A percentile compares a stretch with the other conserved stretches of the same genome.
Conservation (phyloP, 495 filamentous ascomycete species). For the Massariosphaeria phaeospora region DNA sequence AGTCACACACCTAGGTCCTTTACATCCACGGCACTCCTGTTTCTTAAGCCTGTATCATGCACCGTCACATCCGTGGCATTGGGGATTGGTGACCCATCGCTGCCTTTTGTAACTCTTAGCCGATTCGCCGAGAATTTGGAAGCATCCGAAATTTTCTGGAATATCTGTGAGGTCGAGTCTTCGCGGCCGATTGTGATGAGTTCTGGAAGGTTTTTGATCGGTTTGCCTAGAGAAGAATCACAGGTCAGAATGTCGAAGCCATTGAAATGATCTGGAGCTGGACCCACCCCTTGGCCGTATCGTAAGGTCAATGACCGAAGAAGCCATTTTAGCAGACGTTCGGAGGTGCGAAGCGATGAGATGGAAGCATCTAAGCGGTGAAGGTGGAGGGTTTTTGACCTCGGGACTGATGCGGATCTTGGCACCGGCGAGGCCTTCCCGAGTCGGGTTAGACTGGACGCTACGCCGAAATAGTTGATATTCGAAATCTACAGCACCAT, state of each 20-base stretch:
- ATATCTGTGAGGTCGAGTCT: conserved; percentile 44
- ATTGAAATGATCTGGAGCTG: too few relatives aligned
- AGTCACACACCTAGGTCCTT: conserved; percentile 79
- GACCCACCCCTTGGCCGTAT: too few relatives aligned
- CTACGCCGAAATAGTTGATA: too few relatives aligned
- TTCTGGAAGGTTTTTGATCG: conserved; percentile 39
- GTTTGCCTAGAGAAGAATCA: conserved; percentile 37
- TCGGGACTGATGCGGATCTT: too few relatives aligned
- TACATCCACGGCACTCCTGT: conserved; percentile 70
- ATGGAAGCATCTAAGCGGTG: background rate
- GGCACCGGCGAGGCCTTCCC: too few relatives aligned
- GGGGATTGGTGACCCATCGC: conserved; percentile 64
- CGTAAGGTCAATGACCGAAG: background rate
- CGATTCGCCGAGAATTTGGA: conserved; percentile 57
- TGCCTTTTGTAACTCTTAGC: conserved; percentile 64
- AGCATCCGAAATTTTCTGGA: conserved; percentile 51
- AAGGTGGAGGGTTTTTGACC: conserved; percentile 23
- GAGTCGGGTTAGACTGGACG: too few relatives aligned
- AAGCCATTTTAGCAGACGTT: background rate
- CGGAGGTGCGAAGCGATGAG: too few relatives aligned
- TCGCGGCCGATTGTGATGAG: conserved; percentile 31
- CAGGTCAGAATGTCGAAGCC: too few relatives aligned
- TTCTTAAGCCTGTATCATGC: conserved; percentile 58
- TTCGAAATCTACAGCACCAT: too few relatives aligned
- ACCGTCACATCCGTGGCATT: conserved; percentile 61